Evolutionary conservation across 495 filamentous ascomycete species (phyloP).

Genomic region (Zalerion maritima): DNA sequence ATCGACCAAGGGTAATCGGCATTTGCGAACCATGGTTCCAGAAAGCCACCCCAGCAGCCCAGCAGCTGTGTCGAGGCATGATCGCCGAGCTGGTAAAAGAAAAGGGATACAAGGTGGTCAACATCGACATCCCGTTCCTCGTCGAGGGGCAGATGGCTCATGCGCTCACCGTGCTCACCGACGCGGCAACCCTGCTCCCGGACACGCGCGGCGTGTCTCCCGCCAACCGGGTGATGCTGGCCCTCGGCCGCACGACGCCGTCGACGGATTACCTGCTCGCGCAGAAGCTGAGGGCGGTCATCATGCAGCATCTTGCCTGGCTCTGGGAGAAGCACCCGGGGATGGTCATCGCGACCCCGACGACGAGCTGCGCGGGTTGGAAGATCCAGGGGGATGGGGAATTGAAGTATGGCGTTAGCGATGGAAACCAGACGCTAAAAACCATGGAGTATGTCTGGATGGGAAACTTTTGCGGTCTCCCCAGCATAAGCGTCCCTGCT

Average conservation of each 20-base stretch:
- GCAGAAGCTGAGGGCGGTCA: constrained; percentile 55
- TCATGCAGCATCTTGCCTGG: constrained; percentile 66
- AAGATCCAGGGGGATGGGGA: constrained; percentile 35
- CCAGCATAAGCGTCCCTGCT: constrained; percentile 53
- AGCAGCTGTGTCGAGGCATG: constrained; percentile 39
- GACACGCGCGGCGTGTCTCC: constrained; percentile 35
- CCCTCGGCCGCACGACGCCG: constrained; percentile 46
- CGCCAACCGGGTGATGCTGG: constrained; percentile 56
- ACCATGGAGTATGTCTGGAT: constrained; percentile 81
- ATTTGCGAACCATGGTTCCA: constrained; percentile 58
- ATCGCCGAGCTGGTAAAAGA: constrained; percentile 39
- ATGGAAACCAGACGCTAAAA: constrained; percentile 52
- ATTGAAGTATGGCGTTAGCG: constrained; percentile 50
- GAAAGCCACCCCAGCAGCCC: constrained; percentile 47
- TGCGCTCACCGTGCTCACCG: constrained; percentile 62
- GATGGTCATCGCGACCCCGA: constrained; percentile 62
- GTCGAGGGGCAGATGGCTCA: constrained; percentile 64
- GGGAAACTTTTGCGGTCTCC: constrained; percentile 68
- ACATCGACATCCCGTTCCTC: constrained; percentile 60
- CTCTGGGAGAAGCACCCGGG: constrained; percentile 59
- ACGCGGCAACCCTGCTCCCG: constrained; percentile 37
- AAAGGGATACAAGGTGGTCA: constrained; percentile 46
- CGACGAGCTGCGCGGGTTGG: constrained; percentile 59
- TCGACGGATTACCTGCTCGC: constrained; percentile 57
- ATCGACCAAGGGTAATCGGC: constrained; percentile 37